These are phyloP conservation scores for Silene latifolia DNA, from an alignment of 148 eudicot genomes.

Conservation along the genomic window DNA sequence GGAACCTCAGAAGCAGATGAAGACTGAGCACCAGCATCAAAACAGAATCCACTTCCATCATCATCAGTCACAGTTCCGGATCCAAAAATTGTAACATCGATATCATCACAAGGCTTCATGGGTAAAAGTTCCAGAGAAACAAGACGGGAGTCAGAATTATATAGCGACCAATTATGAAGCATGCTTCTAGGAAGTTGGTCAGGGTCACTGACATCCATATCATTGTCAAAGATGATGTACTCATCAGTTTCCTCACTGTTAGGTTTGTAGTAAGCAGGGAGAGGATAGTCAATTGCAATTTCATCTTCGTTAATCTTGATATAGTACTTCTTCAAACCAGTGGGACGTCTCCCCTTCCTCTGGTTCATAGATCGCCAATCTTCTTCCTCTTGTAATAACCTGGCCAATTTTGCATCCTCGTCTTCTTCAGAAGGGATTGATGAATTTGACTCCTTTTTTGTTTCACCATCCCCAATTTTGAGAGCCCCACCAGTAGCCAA, in stretches of 20 bases:
- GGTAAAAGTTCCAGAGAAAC: constrained; percentile 94
- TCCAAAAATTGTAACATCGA: constrained; percentile 88
- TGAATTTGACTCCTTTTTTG: constrained; percentile 22
- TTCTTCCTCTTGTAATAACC: constrained; percentile 83
- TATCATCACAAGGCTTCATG: constrained; percentile 94
- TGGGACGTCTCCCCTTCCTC: constrained; percentile 44
- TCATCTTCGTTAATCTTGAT: constrained; percentile 96
- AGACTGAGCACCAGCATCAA: constrained; percentile 55
- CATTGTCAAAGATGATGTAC: constrained; percentile 68
- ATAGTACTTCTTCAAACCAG: constrained; percentile 57
- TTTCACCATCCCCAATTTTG: constrained; percentile 42
- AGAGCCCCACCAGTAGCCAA: constrained; percentile 33
- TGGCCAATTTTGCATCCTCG: constrained; percentile 70
- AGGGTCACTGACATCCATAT: constrained; percentile 46
- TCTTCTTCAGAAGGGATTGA: constrained; percentile 39
- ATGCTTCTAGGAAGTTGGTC: constrained; percentile 80
- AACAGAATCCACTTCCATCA: constrained; percentile 84
- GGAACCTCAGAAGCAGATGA: constrained; percentile 41
- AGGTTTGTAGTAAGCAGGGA: constrained; percentile 81
- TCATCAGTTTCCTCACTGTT: constrained; percentile 78
- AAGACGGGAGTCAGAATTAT: constrained; percentile 78
- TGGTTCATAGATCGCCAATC: constrained; percentile 72
- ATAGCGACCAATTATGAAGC: constrained; percentile 96
- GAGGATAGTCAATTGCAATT: constrained; percentile 91
- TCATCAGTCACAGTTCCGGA: constrained; percentile 82